Conservation (phyloP, 495 filamentous ascomycete species). For the Aspergillus bridgeri region DNA sequence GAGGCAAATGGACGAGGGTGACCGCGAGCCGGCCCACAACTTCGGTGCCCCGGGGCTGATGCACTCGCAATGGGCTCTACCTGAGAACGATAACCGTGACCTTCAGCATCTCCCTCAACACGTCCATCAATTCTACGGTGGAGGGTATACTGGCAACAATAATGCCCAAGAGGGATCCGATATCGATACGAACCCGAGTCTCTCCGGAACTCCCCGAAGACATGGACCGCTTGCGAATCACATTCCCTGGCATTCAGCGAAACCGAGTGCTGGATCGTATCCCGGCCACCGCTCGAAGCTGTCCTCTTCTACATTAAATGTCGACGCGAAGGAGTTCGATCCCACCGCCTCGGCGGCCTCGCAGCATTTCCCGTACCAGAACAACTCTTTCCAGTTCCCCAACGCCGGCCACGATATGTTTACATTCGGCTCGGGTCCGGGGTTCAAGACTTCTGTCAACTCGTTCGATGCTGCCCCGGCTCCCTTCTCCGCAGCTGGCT, state of each 20-base stretch:
- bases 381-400: slow-evolving; percentile 52
- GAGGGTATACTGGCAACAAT: slow-evolving; percentile 33
- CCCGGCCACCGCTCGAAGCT: slow-evolving; percentile 56
- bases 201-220: slow-evolving; percentile 57
- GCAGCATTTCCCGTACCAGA: slow-evolving; percentile 52
- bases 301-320: slow-evolving; percentile 77
- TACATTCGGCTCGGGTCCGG: slow-evolving; percentile 21
- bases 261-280: slow-evolving; percentile 39
- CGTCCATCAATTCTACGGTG: slow-evolving; percentile 36
- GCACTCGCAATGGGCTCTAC: slow-evolving; percentile 39
- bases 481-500: slow-evolving; percentile 62
- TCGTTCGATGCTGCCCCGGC: slow-evolving; percentile 66
- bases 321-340: slow-evolving; percentile 84
- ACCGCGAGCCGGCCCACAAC: slow-evolving; percentile 32
- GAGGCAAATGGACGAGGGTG: slow-evolving; percentile 65
- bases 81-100: slow-evolving; percentile 21
- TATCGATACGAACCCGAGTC: slow-evolving; percentile 73
- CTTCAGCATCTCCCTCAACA: slow-evolving; percentile 33
- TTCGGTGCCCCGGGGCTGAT: slow-evolving; percentile 34
- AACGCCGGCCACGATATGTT: slow-evolving; percentile 29
- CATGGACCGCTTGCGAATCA: slow-evolving; percentile 30
- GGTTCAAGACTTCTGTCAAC: slow-evolving; percentile 29
- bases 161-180: slow-evolving; percentile 59
- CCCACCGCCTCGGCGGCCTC: slow-evolving; percentile 62
- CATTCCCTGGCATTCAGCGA: slow-evolving; percentile 39